Base-by-base conservation (phyloP, 1,284 basidiomycete species). In the Trichosporon ovoides region DNA sequence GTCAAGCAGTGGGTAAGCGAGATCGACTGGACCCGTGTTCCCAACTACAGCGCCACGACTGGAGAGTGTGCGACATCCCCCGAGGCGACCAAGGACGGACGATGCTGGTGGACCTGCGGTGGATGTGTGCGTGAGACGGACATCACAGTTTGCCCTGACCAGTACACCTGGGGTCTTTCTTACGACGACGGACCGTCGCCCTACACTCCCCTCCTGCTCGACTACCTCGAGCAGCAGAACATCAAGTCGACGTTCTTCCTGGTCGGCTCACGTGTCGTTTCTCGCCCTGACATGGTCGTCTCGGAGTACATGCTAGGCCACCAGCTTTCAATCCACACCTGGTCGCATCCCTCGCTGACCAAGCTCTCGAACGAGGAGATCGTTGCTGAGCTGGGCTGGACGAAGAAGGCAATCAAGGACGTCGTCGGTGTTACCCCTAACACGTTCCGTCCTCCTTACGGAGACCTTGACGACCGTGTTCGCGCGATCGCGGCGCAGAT, bases 341-440 rank as follows among this genome's bases (percentile, higher is more conserved):
- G 80, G 79, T 77, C 78, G 7, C 80, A 82, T 66, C 75, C 65
- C 7, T 70, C 56, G 19, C 54, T 93, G 37, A 98, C 94, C 13
- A 84, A 85, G 36, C 81, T 93, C 60, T 86, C 89, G 50, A 98
- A 86, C 71, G 86, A 85, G 71, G 81, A 96, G 79, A 84, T 97
- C 60, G 90, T 97, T 19, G 92, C 92, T 22, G 93, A 97, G 77
- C 82, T 98, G 52, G 92, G 89, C 49, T 97, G 90, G 88, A 89
- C 91, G 58, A 87, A 87, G 65, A 85, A 91, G 78, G 84, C 87
- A 55, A 95, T 98, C 78, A 84, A 86, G 70, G 87, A 90, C 71
- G 81, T 86, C 34, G 76, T 89, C 60, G 89, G 90, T 66, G 87
- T 61, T 9, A 89, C 88, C 6, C 90, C 91, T 2, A 86, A 84